A percentile compares a stretch with the other conserved stretches of the same genome.
These are phyloP conservation scores for Diospyros kaki DNA, from an alignment of 148 eudicot genomes.

Conservation along the genomic window DNA sequence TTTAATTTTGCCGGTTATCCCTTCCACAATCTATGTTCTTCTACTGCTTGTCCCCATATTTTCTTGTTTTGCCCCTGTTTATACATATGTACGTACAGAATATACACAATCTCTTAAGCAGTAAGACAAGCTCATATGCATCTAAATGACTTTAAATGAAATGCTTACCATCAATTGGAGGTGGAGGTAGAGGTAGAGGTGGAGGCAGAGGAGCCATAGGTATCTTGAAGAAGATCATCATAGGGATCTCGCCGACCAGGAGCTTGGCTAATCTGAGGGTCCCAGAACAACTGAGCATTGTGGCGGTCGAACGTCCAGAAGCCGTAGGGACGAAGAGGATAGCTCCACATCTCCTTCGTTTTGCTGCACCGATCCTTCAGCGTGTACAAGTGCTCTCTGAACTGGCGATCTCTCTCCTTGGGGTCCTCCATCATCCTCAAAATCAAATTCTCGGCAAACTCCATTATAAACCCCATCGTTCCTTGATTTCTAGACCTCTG, in stretches of 20 bases:
- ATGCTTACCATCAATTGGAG: constrained; percentile 31
- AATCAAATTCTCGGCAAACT: no score
- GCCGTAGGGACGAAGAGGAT: constrained; percentile 85
- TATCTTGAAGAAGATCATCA: constrained; percentile 69
- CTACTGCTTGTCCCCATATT: no score
- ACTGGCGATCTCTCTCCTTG: constrained; percentile 51
- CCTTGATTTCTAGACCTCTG: no score
- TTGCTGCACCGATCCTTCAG: constrained; percentile 61
- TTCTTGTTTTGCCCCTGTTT: background rate
- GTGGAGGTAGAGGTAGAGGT: constrained; percentile 21
- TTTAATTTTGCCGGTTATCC: no score
- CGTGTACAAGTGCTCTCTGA: constrained; percentile 71
- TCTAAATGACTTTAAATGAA: background rate
- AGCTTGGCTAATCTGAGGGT: constrained; percentile 89
- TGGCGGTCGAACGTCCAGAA: constrained; percentile 94
- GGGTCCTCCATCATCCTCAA: no score
- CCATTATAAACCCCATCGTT: no score
- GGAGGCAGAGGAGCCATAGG: constrained; percentile 12
- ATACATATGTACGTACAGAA: no score
- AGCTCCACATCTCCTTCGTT: constrained; percentile 81
- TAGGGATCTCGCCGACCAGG: constrained; percentile 89
- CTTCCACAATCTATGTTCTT: no score
- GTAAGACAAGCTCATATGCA: no score
- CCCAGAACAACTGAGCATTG: constrained; percentile 90
- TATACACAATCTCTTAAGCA: no score